These are phyloP conservation scores for Penicillium corylophilum DNA, from an alignment of 2,329 filamentous ascomycete genomes.

Conservation along the genomic window DNA sequence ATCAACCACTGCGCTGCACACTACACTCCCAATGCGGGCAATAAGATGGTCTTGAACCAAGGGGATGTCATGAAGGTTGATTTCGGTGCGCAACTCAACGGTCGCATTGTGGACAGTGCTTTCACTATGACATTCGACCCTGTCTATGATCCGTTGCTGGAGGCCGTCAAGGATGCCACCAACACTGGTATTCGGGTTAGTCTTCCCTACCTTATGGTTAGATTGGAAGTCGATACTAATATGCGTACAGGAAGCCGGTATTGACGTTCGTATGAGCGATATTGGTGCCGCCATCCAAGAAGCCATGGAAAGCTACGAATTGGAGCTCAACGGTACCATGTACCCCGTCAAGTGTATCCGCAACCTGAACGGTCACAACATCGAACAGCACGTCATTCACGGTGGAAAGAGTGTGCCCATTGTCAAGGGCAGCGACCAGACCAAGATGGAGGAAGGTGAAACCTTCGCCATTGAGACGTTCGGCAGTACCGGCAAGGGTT, in stretches of 20 bases:
- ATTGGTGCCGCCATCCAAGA: constrained; percentile 84
- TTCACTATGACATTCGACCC: constrained; percentile 69
- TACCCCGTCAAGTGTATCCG: constrained; percentile 81
- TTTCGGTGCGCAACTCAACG: constrained; percentile 70
- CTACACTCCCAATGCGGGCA: constrained; percentile 83
- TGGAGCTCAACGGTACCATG: constrained; percentile 75
- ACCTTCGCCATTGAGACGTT: constrained; percentile 96
- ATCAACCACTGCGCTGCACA: constrained; percentile 84
- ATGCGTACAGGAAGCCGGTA: constrained; percentile 71
- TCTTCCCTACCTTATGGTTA: background rate
- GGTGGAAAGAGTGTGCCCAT: constrained; percentile 90
- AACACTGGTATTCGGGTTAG: constrained; percentile 69
- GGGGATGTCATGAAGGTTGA: constrained; percentile 73
- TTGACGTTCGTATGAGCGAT: constrained; percentile 84
- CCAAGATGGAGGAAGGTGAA: constrained; percentile 97
- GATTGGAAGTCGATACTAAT: constrained; percentile 9
- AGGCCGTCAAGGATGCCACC: constrained; percentile 66
- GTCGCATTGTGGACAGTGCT: constrained; percentile 68
- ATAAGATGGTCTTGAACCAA: constrained; percentile 68
- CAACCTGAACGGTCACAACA: constrained; percentile 87
- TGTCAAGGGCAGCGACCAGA: constrained; percentile 81
- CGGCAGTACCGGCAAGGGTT: constrained; percentile 86
- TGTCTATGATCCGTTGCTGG: constrained; percentile 66
- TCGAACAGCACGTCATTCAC: constrained; percentile 85
- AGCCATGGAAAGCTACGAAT: constrained; percentile 89